Base-by-base conservation (phyloP, 768 basidiomycete species). In the Ephemerocybe angulata region DNA sequence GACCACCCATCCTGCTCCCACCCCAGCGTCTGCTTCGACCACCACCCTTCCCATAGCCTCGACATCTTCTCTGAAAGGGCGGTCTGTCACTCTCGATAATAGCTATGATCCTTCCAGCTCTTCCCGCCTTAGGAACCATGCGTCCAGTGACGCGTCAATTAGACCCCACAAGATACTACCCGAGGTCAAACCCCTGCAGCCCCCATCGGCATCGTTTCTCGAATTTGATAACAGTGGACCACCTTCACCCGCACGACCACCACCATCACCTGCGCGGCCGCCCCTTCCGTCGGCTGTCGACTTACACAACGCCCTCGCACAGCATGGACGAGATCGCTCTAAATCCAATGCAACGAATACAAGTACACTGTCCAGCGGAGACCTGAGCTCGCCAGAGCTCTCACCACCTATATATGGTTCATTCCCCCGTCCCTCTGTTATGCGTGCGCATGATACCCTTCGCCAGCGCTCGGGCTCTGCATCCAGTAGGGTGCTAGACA, bases 231-330 rank as follows among this genome's bases (percentile, higher is more conserved):
- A 56, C 40, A 65, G 68, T 21, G 63, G 66, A 19, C 62, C 63
- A 42, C 54, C 67, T 21, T 63, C 60, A 22, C 66, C 69, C 21
- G 62, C 61, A 44, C 63, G 59, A 27, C 27, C 63, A 22, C 63
- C 61, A 29, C 41, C n/a, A n/a, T 63, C 60, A 22, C 66, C 69
- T 22, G 62, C 61, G 47, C 63, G 59, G 24, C 27, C 63, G 22
- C 63, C 61, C 25, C 41, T 65, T 17, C 78, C 79, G 12, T 65
- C 72, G 48, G 78, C 79, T 10, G 70, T 78, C 37, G 83, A 84
- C 49, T 63, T 79, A 3, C 81, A 84, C 54, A 74, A 69, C 47
- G 70, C 71, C 3, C 60, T 82, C 41, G 69, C 75, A 33, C 69
- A 64, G 35, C 47, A 65, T 53, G 58, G 59, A 25, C 70, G 71